phyloP scores from a whole-genome alignment of 2,329 filamentous ascomycete species.

The Fusarium mangiferae region DNA sequence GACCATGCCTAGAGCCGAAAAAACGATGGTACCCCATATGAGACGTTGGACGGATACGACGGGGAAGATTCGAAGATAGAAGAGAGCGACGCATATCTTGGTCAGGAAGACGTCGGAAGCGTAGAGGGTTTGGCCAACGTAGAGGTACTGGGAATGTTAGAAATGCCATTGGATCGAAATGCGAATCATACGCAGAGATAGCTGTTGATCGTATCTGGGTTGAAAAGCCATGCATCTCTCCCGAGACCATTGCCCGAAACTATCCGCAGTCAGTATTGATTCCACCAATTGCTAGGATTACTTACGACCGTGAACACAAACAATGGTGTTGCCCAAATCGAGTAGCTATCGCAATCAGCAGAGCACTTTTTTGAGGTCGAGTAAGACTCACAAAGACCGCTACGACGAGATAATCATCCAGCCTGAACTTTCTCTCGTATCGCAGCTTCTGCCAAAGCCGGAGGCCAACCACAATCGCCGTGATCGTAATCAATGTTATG shows the following conservation, averaged over 20 bases:
- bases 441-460: not conserved
- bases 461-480: not conserved
- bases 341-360: not conserved
- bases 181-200: not conserved
- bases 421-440: not conserved
- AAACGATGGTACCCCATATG: conserved; percentile 7
- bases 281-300: rapidly evolving
- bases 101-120: not conserved
- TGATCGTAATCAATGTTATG: not conserved
- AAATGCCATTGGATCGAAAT: rapidly evolving
- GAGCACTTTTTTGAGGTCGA: rapidly evolving
- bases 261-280: not conserved
- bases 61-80: conserved; percentile 28
- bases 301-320: not conserved
- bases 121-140: conserved; percentile 9
- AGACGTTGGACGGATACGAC: not conserved
- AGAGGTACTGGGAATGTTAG: not conserved
- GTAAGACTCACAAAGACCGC: not conserved
- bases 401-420: not conserved
- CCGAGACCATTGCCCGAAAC: conserved; percentile 10
- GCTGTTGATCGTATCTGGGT: not conserved
- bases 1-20: not conserved
- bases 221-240: conserved; percentile 8
- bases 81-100: conserved; percentile 14
- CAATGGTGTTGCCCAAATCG: not conserved